Conservation (phyloP, 2,329 filamentous ascomycete genomes). For the Diaporthe destruens region DNA sequence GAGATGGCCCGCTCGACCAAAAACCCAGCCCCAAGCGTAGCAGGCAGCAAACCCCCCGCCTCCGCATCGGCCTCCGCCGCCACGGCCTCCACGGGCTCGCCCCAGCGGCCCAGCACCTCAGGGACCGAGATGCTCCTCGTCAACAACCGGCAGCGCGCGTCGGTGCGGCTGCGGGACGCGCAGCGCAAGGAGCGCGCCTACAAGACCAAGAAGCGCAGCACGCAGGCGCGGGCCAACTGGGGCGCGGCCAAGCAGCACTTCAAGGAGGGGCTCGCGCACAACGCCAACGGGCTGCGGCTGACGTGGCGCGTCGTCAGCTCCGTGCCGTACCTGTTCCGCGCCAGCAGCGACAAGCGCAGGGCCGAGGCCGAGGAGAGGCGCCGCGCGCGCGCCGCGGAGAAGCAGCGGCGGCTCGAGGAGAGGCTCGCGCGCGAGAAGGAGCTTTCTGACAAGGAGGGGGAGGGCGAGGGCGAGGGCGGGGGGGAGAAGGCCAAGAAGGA, state of each 20-base stretch:
- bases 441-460: slow-evolving; percentile 35
- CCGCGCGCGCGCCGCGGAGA: slow-evolving; percentile 49
- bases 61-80: background rate
- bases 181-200: slow-evolving; percentile 57
- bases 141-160: slow-evolving; percentile 54
- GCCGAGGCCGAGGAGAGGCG: slow-evolving; percentile 49
- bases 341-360: slow-evolving; percentile 52
- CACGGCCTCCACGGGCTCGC: no score
- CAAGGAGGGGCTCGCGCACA: slow-evolving; percentile 52
- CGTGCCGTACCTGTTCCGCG: slow-evolving; percentile 53
- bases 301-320: slow-evolving; percentile 50
- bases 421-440: slow-evolving; percentile 36
- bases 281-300: slow-evolving; percentile 52
- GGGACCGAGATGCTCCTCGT: slow-evolving; percentile 58
- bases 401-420: slow-evolving; percentile 48
- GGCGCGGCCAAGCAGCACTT: slow-evolving; percentile 56
- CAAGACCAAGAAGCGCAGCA: slow-evolving; percentile 56
- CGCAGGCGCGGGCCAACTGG: slow-evolving; percentile 54
- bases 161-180: slow-evolving; percentile 54
- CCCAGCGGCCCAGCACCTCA: slow-evolving; percentile 57
- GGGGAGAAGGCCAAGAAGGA: background rate
- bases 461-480: background rate
- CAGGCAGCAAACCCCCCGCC: slow-evolving; percentile 8
- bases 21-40: slow-evolving; percentile 2
- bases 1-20: slow-evolving; percentile 37